Percentiles rank a stretch among this genome's conserved stretches.
Evolutionary conservation across 495 filamentous ascomycete species (phyloP).

Genomic region (Lentithecium fluviatile): DNA sequence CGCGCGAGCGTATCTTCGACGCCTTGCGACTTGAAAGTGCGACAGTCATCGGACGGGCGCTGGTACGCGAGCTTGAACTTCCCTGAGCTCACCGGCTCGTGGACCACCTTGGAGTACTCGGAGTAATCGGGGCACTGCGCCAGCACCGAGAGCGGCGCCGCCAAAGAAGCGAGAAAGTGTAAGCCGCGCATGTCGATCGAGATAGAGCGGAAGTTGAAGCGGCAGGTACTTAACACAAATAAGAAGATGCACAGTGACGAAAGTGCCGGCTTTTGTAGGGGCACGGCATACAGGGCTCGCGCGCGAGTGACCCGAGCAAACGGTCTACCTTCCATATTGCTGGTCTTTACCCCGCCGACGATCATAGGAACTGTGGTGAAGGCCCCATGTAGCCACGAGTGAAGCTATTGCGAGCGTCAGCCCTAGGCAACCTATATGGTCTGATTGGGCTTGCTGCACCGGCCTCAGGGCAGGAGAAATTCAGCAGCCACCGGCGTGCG

Average conservation of each 20-base stretch:
- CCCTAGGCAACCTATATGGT: background rate
- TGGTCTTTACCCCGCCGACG: constrained; percentile 29
- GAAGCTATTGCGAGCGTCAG: constrained; percentile 5
- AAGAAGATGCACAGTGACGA: constrained; percentile 4
- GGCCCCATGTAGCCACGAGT: constrained; percentile 10
- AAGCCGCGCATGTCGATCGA: constrained; percentile 11
- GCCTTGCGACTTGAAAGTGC: constrained; percentile 57
- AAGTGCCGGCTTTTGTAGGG: background rate
- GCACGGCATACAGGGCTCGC: constrained; percentile 2
- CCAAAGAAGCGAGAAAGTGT: background rate
- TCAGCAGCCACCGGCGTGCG: background rate
- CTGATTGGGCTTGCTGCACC: constrained; percentile 1
- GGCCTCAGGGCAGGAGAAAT: background rate
- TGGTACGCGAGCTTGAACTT: constrained; percentile 54
- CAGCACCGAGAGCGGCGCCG: constrained; percentile 9
- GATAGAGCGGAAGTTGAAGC: background rate
- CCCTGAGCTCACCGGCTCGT: constrained; percentile 44
- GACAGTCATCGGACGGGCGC: constrained; percentile 56
- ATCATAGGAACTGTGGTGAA: constrained; percentile 15
- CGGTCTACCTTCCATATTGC: constrained; percentile 27
- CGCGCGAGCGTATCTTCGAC: constrained; percentile 56
- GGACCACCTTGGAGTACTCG: constrained; percentile 39
- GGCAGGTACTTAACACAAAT: no score
- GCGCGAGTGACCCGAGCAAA: constrained; percentile 20
- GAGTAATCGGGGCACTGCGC: constrained; percentile 44